Conservation (phyloP, 768 basidiomycete species). For the Suillus occidentalis region DNA sequence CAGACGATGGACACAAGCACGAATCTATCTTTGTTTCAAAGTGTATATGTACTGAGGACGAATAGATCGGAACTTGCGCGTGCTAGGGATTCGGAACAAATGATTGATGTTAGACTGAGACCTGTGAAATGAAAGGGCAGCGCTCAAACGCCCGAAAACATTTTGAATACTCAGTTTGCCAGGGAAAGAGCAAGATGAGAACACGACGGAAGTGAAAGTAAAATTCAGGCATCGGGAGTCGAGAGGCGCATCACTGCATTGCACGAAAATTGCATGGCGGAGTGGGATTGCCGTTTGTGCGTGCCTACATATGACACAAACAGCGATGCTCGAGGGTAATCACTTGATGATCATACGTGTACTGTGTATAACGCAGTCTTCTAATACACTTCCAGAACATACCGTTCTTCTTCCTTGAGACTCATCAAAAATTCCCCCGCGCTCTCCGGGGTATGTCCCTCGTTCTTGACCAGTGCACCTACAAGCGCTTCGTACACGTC, state of each 20-base stretch:
- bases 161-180: background rate
- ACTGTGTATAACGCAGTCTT: background rate
- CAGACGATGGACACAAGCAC: no score
- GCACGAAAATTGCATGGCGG: background rate
- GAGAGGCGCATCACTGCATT: background rate
- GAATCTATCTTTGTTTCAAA: background rate
- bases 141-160: background rate
- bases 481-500: slow-evolving; percentile 95
- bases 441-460: slow-evolving; percentile 56
- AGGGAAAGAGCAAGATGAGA: background rate
- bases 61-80: no score
- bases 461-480: slow-evolving; percentile 71
- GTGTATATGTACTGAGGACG: background rate
- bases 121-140: background rate
- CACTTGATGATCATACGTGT: background rate
- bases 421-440: slow-evolving; percentile 86
- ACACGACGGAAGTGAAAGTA: background rate
- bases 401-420: slow-evolving; percentile 95
- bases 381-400: slow-evolving; percentile 78
- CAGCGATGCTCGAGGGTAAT: background rate
- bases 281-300: background rate
- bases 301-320: background rate
- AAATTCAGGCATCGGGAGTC: background rate
- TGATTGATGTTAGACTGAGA: background rate
- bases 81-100: background rate